Base-by-base conservation (phyloP, 495 filamentous ascomycete species). In the Corynascus novoguineensis region DNA sequence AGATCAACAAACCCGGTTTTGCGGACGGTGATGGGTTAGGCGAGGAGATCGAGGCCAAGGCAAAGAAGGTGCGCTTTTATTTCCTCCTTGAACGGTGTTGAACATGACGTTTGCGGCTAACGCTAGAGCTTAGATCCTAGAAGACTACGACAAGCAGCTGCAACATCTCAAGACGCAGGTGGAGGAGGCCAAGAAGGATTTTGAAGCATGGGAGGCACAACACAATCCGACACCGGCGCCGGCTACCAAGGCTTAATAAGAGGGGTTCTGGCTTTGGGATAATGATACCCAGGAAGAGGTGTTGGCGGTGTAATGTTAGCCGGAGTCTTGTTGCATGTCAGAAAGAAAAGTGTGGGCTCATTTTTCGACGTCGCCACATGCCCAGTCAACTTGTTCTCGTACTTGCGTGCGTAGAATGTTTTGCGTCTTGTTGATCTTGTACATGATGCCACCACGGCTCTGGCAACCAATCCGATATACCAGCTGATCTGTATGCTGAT, bases 71-170 rank as follows among this genome's bases (percentile, higher is more conserved):
- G 71, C 49, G 83, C 66, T 55, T 15, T 48, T n/a, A 12, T 6
- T 28, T 29, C 37, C 24, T 3, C 51, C 25, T 11, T 38, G 0
- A 14, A 5, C 63, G 40, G n/a, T 6, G 17, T 12, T 64, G 47
- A 12, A 15, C 35, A 11, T 8, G 0, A 29, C 4, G 14, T 24
- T 2, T 38, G 15, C 31, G 14, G 28, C 60, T 65, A 56, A 62
- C 32, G 35, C 24, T 9, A 11, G 24, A 11, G 3, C 11, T n/a
- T 60, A 97, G 93, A 88, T 97, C 50, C 73, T 99, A 52, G 85
- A 88, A 61, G 89, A 92, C 63, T 97, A 96, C 68, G 88, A 90
- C 60, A 84, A 83, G 57, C 95, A 97, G 71, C 79, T 99, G 12
- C 76, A 85, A 62, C 86, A 92, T 69, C 77, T 99, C 51, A 88